A percentile compares a stretch with the other conserved stretches of the same genome.
Conservation (phyloP, 1,284 basidiomycete species). For the Cystobasidium slooffiae region DNA sequence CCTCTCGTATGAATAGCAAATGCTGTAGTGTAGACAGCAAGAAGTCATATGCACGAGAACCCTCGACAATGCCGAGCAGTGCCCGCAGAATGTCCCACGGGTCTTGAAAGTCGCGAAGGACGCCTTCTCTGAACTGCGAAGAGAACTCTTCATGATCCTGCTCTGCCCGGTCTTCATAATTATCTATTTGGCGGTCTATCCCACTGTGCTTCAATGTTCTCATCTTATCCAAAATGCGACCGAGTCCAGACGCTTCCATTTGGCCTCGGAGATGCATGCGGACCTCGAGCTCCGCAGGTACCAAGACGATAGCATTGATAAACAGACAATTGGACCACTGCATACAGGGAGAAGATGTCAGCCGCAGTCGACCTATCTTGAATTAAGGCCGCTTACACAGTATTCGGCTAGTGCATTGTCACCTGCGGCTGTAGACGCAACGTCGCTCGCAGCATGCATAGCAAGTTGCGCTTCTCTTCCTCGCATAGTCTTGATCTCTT, state of each 20-base stretch:
- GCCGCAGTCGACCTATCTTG: background rate
- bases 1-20: conserved; percentile 83
- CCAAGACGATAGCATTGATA: conserved; percentile 68
- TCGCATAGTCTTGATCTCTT: conserved; percentile 70
- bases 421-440: conserved; percentile 24
- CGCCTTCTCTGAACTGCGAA: conserved; percentile 75
- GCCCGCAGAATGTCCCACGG: conserved; percentile 87
- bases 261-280: conserved; percentile 82
- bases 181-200: conserved; percentile 72
- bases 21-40: conserved; percentile 92
- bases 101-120: conserved; percentile 76
- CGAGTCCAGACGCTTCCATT: conserved; percentile 85
- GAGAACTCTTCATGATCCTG: conserved; percentile 79
- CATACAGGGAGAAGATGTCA: background rate
- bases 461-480: conserved; percentile 46
- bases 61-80: conserved; percentile 72
- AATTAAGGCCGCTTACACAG: conserved; percentile 65
- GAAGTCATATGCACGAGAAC: conserved; percentile 79
- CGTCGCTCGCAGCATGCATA: conserved; percentile 40
- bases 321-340: conserved; percentile 72
- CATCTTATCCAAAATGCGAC: conserved; percentile 74
- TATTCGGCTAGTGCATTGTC: conserved; percentile 72
- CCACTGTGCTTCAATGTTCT: conserved; percentile 66
- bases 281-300: conserved; percentile 75
- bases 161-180: conserved; percentile 71